Conservation (phyloP, 2,329 filamentous ascomycete species). For the Ilyonectria robusta region DNA sequence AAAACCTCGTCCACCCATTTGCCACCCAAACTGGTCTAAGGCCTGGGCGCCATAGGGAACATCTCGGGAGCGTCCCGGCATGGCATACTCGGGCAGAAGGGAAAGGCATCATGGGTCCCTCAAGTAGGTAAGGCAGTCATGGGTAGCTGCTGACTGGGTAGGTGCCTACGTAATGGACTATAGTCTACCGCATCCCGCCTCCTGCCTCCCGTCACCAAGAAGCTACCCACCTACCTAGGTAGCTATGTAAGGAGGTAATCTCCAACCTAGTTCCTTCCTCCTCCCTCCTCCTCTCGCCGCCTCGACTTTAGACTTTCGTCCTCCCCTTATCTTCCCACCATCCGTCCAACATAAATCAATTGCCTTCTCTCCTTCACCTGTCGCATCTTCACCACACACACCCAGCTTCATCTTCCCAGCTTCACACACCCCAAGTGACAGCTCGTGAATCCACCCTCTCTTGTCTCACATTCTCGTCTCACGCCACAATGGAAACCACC, state of each 20-base stretch:
- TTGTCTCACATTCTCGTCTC: not conserved
- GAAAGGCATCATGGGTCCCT: not conserved
- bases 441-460: not conserved
- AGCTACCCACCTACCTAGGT: not conserved
- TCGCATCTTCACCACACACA: not conserved
- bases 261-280: conserved; percentile 9
- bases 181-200: not conserved
- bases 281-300: not conserved
- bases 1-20: conserved; percentile 2
- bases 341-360: conserved; percentile 1
- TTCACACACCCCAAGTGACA: not conserved
- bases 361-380: not conserved
- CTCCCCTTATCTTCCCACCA: not conserved
- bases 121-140: not conserved
- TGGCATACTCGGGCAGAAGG: not conserved
- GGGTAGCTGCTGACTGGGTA: not conserved
- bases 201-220: not conserved
- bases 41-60: not conserved
- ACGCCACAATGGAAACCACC: conserved; percentile 28
- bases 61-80: not conserved
- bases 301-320: conserved; percentile 2
- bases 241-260: not conserved
- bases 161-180: not conserved
- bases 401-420: not conserved
- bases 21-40: conserved; percentile 1